phyloP scores from a whole-genome alignment of 805 yeast genomes.

The Candida orba region DNA sequence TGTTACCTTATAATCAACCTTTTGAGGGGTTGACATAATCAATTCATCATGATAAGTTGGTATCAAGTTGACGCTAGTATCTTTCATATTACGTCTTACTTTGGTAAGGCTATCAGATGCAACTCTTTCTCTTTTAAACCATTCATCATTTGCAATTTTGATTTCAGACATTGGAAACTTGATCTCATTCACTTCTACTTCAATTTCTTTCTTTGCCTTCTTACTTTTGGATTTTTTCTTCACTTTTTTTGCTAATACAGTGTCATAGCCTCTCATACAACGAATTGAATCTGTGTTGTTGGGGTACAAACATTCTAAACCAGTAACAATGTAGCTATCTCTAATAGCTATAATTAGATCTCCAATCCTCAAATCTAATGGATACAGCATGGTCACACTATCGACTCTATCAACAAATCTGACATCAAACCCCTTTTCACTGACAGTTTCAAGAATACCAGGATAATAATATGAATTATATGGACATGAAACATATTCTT shows the following conservation, averaged over 20 bases:
- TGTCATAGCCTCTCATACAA: conserved; percentile 58
- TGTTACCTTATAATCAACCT: not conserved
- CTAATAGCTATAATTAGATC: conserved; percentile 38
- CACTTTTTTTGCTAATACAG: conserved; percentile 31
- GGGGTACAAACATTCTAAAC: conserved; percentile 28
- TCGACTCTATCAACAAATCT: conserved; percentile 32
- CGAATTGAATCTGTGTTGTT: conserved; percentile 25
- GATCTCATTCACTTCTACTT: conserved; percentile 8
- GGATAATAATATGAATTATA: conserved; percentile 44
- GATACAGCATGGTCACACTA: conserved; percentile 21
- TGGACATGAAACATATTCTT: conserved; percentile 46
- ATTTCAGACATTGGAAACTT: conserved; percentile 24
- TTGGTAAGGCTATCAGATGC: conserved; percentile 10
- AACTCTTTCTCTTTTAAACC: conserved; percentile 29
- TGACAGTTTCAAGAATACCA: conserved; percentile 31
- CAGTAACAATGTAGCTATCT: conserved; percentile 37
- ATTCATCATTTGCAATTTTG: conserved; percentile 26
- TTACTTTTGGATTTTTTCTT: conserved; percentile 8
- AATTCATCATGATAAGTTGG: conserved; percentile 10
- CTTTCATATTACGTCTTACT: conserved; percentile 11
- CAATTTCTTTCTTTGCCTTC: conserved; percentile 3
- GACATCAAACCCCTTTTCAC: conserved; percentile 27
- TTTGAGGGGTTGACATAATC: conserved; percentile 6
- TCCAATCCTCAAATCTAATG: conserved; percentile 51
- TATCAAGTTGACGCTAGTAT: conserved; percentile 5